A percentile compares a stretch with the other conserved stretches of the same genome.
phyloP scores from a whole-genome alignment of 768 basidiomycete genomes.

The Calocera cornea region DNA sequence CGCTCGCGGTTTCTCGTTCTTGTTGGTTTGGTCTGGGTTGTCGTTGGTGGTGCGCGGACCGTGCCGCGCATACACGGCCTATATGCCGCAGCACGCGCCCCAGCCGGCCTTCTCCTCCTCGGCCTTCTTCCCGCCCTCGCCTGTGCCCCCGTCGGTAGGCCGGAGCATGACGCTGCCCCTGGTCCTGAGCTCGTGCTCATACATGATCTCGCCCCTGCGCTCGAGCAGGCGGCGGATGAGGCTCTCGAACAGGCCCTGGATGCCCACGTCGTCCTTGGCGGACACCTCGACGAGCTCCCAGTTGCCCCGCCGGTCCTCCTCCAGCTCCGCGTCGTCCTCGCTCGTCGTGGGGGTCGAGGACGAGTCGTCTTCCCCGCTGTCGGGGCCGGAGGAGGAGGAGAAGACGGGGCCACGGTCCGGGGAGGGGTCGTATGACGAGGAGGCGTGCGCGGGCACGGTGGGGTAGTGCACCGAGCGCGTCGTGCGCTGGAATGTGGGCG shows the following conservation, averaged over 20 bases:
- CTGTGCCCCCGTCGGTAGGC: background rate
- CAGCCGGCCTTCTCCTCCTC: conserved; percentile 5
- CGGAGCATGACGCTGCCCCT: conserved; percentile 69
- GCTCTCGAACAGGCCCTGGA: conserved; percentile 63
- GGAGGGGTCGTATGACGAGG: background rate
- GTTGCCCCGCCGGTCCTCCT: conserved; percentile 67
- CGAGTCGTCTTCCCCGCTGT: conserved; percentile 23
- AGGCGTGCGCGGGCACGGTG: background rate
- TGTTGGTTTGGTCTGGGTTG: too few species aligned
- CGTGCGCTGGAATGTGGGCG: background rate
- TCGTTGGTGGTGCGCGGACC: background rate
- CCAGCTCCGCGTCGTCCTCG: conserved; percentile 33
- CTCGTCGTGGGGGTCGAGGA: conserved; percentile 43
- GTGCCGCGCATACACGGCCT: background rate
- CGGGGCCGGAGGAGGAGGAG: conserved; percentile 2
- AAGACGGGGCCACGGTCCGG: background rate
- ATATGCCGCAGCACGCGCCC: conserved; percentile 10
- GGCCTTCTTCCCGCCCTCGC: conserved; percentile 10
- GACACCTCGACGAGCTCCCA: conserved; percentile 88
- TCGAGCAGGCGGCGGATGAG: conserved; percentile 69
- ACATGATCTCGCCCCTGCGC: conserved; percentile 65
- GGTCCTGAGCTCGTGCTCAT: conserved; percentile 63
- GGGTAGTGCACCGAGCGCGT: background rate
- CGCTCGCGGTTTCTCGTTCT: background rate
- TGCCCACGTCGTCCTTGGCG: conserved; percentile 79